Evolutionary conservation across 2,329 filamentous ascomycete genomes (phyloP).

Genomic region (Tolypocladium endophyticum): DNA sequence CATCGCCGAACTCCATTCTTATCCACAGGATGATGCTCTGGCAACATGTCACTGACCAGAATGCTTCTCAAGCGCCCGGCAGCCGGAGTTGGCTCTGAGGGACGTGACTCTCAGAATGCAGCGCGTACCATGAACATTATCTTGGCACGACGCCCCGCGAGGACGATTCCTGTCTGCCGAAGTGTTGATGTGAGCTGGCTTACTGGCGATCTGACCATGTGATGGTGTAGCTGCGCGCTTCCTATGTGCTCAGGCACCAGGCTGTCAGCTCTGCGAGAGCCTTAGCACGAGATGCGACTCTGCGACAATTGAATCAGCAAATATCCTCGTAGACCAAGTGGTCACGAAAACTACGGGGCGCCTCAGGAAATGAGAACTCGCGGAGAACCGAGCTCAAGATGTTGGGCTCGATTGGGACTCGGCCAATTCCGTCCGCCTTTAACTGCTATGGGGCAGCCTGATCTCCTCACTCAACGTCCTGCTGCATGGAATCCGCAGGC

Average conservation of each 20-base stretch:
- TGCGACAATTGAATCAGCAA: neutral
- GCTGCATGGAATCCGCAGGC: neutral
- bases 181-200: neutral
- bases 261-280: neutral
- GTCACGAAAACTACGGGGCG: neutral
- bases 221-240: neutral
- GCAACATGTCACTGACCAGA: neutral
- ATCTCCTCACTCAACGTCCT: neutral
- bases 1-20: neutral
- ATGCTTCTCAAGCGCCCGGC: neutral
- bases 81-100: too few species aligned
- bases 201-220: neutral
- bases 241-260: neutral
- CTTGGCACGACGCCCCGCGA: neutral
- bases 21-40: neutral
- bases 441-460: neutral
- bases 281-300: neutral
- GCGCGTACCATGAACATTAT: neutral
- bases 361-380: neutral
- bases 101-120: neutral
- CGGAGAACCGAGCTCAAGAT: neutral
- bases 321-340: neutral
- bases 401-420: neutral
- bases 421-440: neutral
- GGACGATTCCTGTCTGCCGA: neutral